Evolutionary conservation across 177 flowering plant species (phyloP).

Genomic region (Vitis hybrid): DNA sequence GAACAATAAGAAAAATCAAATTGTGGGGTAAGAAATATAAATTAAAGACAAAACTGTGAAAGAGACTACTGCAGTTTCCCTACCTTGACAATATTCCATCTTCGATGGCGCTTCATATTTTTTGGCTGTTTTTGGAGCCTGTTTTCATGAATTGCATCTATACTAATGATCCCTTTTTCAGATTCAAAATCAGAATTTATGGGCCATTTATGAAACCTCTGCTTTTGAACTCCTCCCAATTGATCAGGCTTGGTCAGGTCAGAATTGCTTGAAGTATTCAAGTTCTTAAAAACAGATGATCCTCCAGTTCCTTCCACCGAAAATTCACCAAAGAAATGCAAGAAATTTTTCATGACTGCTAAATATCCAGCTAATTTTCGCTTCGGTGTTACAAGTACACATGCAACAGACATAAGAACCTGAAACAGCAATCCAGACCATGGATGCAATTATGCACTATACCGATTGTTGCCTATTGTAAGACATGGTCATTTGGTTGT

Average conservation of each 20-base stretch:
- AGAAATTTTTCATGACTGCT: constrained; percentile 71
- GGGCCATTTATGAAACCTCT: constrained; percentile 47
- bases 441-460: constrained; percentile 1
- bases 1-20: constrained; percentile 12
- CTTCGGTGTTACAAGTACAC: constrained; percentile 90
- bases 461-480: background rate
- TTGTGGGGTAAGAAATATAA: background rate
- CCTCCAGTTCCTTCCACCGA: constrained; percentile 98
- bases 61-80: background rate
- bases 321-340: constrained; percentile 89
- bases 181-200: constrained; percentile 30
- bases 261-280: constrained; percentile 29
- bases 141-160: constrained; percentile 26
- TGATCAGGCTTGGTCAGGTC: constrained; percentile 49
- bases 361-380: constrained; percentile 87
- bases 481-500: background rate
- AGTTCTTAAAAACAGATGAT: constrained; percentile 66
- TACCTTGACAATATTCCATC: constrained; percentile 90
- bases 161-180: constrained; percentile 38
- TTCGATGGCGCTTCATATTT: constrained; percentile 74
- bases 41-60: constrained; percentile 7
- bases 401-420: constrained; percentile 76
- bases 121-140: constrained; percentile 37
- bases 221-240: constrained; percentile 36
- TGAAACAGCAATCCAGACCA: constrained; percentile 30